Base-by-base conservation (phyloP, 192 early-diverging fungal genomes). In the Coemansia javaensis region DNA sequence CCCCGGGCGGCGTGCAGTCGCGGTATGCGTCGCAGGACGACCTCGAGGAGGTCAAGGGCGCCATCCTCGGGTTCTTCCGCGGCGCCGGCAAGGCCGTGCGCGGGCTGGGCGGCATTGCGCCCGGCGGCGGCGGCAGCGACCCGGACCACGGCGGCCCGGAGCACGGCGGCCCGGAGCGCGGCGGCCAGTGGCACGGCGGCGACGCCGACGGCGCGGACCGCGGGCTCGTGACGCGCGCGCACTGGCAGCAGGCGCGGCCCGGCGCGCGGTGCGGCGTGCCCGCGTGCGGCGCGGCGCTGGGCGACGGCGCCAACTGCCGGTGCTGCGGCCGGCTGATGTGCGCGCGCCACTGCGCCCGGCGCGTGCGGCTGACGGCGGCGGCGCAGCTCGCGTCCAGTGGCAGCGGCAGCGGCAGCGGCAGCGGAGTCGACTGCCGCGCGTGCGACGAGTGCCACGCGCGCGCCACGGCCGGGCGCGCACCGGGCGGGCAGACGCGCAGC, bases 291-390 rank as follows among this genome's bases (percentile, higher is more conserved):
- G 11, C 37, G 2, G 16, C 14, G 18, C 64, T 65, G 36, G 11
- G 28, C 7, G 31, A 45, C 14, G 40, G 20, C 0, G 27, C 34
- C 21, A 56, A 65, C 40, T 53, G 57, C 40, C 52, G 41, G 43
- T 79, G 81, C 27, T 87, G 85, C 43, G 85, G 85, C 0, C 60
- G 78, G 23, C 28, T 85, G 16, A 81, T 80, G 61, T 87, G 85
- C 42, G 74, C 72, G 14, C 48, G 58, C 18, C 85, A 87, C 44
- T 79, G 77, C 22, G 73, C 59, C 1, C 77, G 73, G 38, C 56
- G 71, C 23, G 66, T 86, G 53, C 79, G 80, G 38, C 63, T 88
- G 25, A 70, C 79, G 46, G 59, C 60, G 1, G 65, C 78, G 28
- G 86, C 84, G 15, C 84, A 88, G 63, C 78, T 81, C 33, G 53